A percentile compares a stretch with the other conserved stretches of the same genome.
phyloP scores from a whole-genome alignment of 352 stramenopile genomes.

The Pythium brassicae region DNA sequence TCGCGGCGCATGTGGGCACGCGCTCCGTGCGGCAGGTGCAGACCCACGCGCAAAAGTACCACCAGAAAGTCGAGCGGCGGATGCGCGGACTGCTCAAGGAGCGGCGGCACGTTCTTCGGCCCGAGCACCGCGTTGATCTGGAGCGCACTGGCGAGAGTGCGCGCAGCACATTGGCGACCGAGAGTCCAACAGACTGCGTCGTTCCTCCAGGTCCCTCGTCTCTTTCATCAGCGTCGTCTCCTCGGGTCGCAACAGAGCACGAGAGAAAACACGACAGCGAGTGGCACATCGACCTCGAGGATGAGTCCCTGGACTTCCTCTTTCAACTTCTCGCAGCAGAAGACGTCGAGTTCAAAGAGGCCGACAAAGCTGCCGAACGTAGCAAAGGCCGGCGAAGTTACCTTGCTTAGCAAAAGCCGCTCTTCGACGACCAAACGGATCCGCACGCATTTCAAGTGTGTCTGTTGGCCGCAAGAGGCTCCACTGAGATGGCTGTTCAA shows the following conservation, averaged over 20 bases:
- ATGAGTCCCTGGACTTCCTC: neutral
- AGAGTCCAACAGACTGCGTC: too few relatives aligned
- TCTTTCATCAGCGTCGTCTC: neutral
- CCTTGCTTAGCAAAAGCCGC: too few relatives aligned
- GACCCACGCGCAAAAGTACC: slow-evolving; percentile 56
- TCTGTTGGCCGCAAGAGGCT: too few relatives aligned
- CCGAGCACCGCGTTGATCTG: slow-evolving; percentile 51
- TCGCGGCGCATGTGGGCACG: slow-evolving; percentile 21
- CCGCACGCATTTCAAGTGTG: too few relatives aligned
- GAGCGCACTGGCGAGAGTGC: too few relatives aligned
- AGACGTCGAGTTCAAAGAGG: neutral
- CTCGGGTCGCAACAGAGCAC: neutral
- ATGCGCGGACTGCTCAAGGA: slow-evolving; percentile 54
- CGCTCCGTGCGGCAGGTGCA: slow-evolving; percentile 61
- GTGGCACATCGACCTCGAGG: neutral
- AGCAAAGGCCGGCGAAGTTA: too few relatives aligned
- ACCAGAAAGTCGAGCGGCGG: slow-evolving; percentile 69
- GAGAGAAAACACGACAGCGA: neutral
- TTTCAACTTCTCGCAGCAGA: neutral
- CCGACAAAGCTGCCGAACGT: too few relatives aligned
- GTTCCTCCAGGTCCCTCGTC: neutral
- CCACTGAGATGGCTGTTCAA: too few relatives aligned
- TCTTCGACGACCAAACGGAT: too few relatives aligned
- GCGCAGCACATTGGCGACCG: too few relatives aligned
- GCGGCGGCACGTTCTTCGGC: slow-evolving; percentile 38